Evolutionary conservation across 805 yeast genomes (phyloP).

Genomic region (Groenewaldozyma tartarivorans): DNA sequence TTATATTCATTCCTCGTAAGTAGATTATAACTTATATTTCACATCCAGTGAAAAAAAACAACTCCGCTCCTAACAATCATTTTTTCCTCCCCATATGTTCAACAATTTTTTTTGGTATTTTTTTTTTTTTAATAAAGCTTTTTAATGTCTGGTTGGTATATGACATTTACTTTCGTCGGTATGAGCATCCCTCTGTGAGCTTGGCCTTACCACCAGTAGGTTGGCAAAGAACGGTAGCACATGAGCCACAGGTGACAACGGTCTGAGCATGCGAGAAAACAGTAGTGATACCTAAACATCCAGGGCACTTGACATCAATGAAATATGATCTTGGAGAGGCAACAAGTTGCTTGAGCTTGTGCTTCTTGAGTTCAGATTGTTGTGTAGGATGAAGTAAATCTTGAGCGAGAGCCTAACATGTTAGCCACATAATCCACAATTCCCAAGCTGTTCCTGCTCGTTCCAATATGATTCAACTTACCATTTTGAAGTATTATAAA

Average conservation of each 20-base stretch:
- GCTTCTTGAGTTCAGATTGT: constrained; percentile 92
- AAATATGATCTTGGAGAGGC: constrained; percentile 98
- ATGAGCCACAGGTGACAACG: constrained; percentile 98
- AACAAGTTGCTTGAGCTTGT: constrained; percentile 95
- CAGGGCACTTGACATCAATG: constrained; percentile 99
- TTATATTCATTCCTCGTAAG: no score
- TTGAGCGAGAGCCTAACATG: constrained; percentile 96
- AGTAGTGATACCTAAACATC: constrained; percentile 97
- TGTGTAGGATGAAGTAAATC: constrained; percentile 98
- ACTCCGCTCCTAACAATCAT: not conserved
- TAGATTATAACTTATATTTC: no score
- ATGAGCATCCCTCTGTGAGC: constrained; percentile 98
- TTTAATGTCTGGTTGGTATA: not conserved
- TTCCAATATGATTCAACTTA: no score
- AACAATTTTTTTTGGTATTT: no score
- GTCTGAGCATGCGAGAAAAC: constrained; percentile 99
- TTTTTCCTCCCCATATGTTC: not conserved
- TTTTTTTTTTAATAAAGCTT: not conserved
- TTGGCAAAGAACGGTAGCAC: constrained; percentile 96
- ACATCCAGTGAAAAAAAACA: not conserved
- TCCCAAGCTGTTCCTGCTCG: no score
- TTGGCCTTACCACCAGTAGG: constrained; percentile 99
- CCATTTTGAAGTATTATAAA: no score
- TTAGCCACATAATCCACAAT: no score
- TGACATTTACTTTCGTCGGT: constrained; percentile 93